These are phyloP conservation scores for Ascosphaera aggregata DNA, from an alignment of 2,329 filamentous ascomycete species.

Conservation along the genomic window DNA sequence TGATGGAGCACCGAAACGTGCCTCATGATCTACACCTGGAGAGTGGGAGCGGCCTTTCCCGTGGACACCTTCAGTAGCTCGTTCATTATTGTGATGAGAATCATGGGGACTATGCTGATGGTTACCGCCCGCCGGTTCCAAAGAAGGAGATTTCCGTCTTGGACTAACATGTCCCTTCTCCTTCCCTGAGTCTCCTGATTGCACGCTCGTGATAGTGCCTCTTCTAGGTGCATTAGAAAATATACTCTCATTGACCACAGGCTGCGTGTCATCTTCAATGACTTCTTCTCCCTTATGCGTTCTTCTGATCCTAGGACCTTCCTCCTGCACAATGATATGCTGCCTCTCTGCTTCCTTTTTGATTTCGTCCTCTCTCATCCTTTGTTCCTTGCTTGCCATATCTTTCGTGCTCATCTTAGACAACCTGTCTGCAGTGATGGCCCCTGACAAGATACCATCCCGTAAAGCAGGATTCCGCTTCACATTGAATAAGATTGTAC, in stretches of 20 bases:
- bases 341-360: slow-evolving; percentile 33
- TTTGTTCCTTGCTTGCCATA: slow-evolving; percentile 76
- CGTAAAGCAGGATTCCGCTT: slow-evolving; percentile 69
- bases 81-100: no score
- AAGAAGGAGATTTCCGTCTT: no score
- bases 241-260: slow-evolving; percentile 22
- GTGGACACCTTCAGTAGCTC: no score
- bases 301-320: slow-evolving; percentile 55
- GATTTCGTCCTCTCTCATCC: slow-evolving; percentile 34
- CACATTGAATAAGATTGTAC: slow-evolving; percentile 61
- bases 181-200: no score
- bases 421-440: slow-evolving; percentile 48
- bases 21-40: no score
- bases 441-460: slow-evolving; percentile 47
- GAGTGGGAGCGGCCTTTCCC: no score
- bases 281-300: slow-evolving; percentile 93
- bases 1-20: no score
- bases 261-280: slow-evolving; percentile 46
- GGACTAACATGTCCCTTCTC: no score
- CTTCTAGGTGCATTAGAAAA: slow-evolving; percentile 24
- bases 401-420: slow-evolving; percentile 78
- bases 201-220: no score
- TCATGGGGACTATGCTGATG: no score
- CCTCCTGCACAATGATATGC: slow-evolving; percentile 56
- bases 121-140: no score